These are phyloP conservation scores for Cyclotella baltica DNA, from an alignment of 108 stramenopile genomes.

Conservation along the genomic window DNA sequence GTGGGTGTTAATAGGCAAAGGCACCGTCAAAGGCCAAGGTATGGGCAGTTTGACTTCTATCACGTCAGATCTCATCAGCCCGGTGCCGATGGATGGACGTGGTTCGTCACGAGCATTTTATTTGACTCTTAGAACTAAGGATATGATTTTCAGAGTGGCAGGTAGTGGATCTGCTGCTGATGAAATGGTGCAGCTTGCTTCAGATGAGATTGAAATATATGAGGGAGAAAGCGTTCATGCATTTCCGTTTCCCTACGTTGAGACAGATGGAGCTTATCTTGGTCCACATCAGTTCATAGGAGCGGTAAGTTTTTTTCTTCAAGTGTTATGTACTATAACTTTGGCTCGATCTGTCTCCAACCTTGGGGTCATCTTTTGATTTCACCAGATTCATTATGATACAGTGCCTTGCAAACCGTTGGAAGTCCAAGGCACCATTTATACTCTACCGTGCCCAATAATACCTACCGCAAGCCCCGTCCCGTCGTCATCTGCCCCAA, in stretches of 20 bases:
- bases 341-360: no score
- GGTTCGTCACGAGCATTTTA: conserved; percentile 24
- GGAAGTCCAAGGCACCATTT: neutral
- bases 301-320: no score
- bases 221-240: conserved; percentile 27
- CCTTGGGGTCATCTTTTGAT: no score
- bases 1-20: conserved; percentile 16
- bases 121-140: conserved; percentile 12
- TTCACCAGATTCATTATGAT: conserved; percentile 30
- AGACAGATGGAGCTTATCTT: neutral
- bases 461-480: conserved; percentile 13
- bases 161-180: neutral
- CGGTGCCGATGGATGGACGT: conserved; percentile 7
- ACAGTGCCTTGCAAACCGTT: conserved; percentile 23
- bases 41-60: conserved; percentile 24
- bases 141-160: conserved; percentile 18
- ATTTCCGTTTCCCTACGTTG: conserved; percentile 17
- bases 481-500: neutral
- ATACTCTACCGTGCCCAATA: conserved; percentile 10
- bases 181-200: neutral
- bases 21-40: conserved; percentile 7
- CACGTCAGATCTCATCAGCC: neutral
- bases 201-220: conserved; percentile 14
- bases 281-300: conserved; percentile 20
- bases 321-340: no score